These are phyloP conservation scores for Passiflora organensis DNA, from an alignment of 345 rosid genomes.

Conservation along the genomic window DNA sequence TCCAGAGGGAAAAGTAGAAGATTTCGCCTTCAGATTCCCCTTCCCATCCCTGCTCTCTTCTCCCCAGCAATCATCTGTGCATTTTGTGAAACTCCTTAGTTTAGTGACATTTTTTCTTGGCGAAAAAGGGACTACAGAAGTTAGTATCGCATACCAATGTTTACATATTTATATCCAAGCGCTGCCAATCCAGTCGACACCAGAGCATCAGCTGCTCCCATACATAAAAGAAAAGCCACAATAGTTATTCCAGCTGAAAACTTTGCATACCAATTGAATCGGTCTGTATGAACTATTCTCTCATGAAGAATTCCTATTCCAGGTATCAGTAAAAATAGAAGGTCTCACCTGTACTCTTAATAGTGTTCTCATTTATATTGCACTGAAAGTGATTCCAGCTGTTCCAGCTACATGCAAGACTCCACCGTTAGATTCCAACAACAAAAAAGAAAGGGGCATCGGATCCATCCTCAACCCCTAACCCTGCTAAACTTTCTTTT, in stretches of 20 bases:
- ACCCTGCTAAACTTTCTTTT: no score
- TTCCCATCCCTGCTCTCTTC: conserved; percentile 14
- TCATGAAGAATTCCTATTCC: background rate
- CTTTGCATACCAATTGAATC: background rate
- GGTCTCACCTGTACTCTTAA: conserved; percentile 14
- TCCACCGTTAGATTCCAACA: no score
- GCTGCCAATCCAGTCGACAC: conserved; percentile 25
- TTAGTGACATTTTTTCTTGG: background rate
- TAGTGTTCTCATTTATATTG: conserved; percentile 17
- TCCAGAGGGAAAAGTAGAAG: conserved; percentile 25
- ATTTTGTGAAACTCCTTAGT: conserved; percentile 1
- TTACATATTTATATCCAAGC: conserved; percentile 24
- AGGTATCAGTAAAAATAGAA: no score
- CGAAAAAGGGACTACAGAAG: background rate
- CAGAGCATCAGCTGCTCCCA: conserved; percentile 21
- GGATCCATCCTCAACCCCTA: no score
- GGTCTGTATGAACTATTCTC: background rate
- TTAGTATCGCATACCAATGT: conserved; percentile 5
- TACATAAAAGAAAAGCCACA: background rate
- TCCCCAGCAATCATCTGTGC: conserved; percentile 28
- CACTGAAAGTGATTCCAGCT: conserved; percentile 30
- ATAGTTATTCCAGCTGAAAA: no score
- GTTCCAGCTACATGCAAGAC: conserved; percentile 15
- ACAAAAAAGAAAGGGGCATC: background rate
- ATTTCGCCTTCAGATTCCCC: conserved; percentile 20